phyloP scores from a whole-genome alignment of 768 basidiomycete genomes.

The Amanita pallidorosea region DNA sequence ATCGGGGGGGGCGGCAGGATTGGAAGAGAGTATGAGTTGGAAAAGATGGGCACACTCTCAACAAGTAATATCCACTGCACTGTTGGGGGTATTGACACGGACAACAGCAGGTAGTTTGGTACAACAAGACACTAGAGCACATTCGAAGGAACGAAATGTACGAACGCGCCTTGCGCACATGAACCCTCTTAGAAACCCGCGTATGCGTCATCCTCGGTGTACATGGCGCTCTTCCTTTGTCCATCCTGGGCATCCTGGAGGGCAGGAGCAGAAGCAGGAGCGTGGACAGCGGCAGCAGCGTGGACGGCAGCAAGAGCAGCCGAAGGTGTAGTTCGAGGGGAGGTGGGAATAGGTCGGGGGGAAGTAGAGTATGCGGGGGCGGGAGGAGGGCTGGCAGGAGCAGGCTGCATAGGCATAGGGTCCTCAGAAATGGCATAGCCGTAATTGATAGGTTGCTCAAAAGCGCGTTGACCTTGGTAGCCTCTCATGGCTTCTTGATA shows the following conservation, averaged over 20 bases:
- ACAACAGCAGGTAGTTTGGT: background rate
- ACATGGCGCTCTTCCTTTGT: background rate
- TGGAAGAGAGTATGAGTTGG: background rate
- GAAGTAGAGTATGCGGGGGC: background rate
- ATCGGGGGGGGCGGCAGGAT: background rate
- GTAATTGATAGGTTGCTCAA: constrained; percentile 5
- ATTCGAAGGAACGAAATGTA: background rate
- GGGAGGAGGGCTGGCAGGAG: background rate
- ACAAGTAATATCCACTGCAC: no score
- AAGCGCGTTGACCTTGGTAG: constrained; percentile 23
- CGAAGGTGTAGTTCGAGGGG: background rate
- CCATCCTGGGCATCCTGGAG: background rate
- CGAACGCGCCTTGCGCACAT: background rate
- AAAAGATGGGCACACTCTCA: background rate
- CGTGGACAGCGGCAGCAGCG: background rate
- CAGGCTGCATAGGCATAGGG: background rate
- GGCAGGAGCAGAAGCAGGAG: background rate
- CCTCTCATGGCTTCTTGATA: constrained; percentile 21
- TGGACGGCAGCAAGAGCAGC: background rate
- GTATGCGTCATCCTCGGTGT: constrained; percentile 4
- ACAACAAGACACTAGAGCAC: background rate
- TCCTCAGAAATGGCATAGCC: constrained; percentile 1
- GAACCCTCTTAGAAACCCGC: constrained; percentile 2
- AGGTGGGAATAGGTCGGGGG: background rate
- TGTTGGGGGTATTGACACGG: background rate